phyloP scores from a whole-genome alignment of 331 rosid genomes.

The Saraca asoca region DNA sequence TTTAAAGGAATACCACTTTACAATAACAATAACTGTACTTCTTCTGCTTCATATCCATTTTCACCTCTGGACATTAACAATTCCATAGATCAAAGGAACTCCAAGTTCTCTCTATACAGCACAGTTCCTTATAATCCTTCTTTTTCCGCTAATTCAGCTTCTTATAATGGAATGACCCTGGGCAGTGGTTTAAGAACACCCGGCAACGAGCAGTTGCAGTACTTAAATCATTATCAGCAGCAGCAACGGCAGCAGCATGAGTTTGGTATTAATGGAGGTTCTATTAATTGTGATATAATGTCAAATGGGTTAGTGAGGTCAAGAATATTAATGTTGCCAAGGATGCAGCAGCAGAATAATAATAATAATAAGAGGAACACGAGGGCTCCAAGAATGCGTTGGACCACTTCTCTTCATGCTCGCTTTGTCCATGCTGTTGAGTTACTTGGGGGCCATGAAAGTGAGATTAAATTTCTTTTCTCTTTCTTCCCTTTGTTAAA shows the following conservation, averaged over 20 bases:
- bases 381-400: slow-evolving; percentile 97
- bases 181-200: slow-evolving; percentile 45
- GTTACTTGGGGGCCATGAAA: too few species aligned
- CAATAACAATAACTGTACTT: slow-evolving; percentile 5
- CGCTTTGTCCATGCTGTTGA: slow-evolving; percentile 61
- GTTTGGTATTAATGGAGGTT: slow-evolving; percentile 37
- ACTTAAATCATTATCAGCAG: slow-evolving; percentile 21
- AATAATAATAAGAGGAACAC: slow-evolving; percentile 51
- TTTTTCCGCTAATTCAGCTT: background rate
- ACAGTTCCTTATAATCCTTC: slow-evolving; percentile 33
- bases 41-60: slow-evolving; percentile 23
- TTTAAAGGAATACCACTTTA: slow-evolving; percentile 72
- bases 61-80: slow-evolving; percentile 30
- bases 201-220: slow-evolving; percentile 33
- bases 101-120: slow-evolving; percentile 39
- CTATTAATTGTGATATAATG: slow-evolving; percentile 39
- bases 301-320: slow-evolving; percentile 56
- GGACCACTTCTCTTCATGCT: slow-evolving; percentile 91
- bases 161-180: slow-evolving; percentile 55
- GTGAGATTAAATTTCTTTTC: too few species aligned
- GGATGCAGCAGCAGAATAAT: slow-evolving; percentile 28
- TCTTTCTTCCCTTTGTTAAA: background rate
- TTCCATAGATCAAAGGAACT: slow-evolving; percentile 19
- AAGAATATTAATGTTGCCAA: slow-evolving; percentile 47
- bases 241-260: slow-evolving; percentile 46